Evolutionary conservation across 345 rosid species (phyloP).

Genomic region (Tarenaya hassleriana): DNA sequence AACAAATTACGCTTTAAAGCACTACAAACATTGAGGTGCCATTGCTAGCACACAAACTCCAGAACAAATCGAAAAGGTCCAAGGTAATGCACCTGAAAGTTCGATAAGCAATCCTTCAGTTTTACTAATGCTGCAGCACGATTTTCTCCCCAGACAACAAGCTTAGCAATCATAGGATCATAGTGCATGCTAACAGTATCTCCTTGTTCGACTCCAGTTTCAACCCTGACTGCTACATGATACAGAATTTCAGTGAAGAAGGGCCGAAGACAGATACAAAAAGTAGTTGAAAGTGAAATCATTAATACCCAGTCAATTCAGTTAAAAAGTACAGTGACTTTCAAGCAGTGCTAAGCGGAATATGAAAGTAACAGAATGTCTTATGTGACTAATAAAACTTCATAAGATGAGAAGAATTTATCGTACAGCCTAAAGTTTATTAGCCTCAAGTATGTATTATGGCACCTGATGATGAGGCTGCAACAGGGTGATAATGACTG

Average conservation of each 20-base stretch:
- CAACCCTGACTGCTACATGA: slow-evolving; percentile 60
- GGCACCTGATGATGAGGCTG: slow-evolving; percentile 68
- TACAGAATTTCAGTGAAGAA: slow-evolving; percentile 16
- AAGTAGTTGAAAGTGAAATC: neutral
- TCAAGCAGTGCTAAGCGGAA: neutral
- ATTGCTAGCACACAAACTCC: slow-evolving; percentile 4
- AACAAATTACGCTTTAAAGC: no score
- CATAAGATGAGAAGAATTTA: neutral
- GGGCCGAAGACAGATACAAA: neutral
- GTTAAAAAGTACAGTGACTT: neutral
- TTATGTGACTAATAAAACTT: neutral
- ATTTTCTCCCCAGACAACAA: slow-evolving; percentile 85
- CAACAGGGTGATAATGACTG: slow-evolving; percentile 68
- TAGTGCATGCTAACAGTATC: slow-evolving; percentile 95
- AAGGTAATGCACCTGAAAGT: slow-evolving; percentile 61
- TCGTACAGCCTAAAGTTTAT: neutral
- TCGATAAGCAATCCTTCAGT: slow-evolving; percentile 74
- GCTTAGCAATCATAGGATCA: slow-evolving; percentile 99
- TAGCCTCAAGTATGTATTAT: slow-evolving; percentile 7
- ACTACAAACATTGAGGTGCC: neutral
- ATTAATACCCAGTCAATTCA: neutral
- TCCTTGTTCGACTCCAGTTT: slow-evolving; percentile 93
- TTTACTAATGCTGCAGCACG: slow-evolving; percentile 78
- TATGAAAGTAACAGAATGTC: no score
- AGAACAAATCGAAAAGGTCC: slow-evolving; percentile 11